A percentile compares a stretch with the other conserved stretches of the same genome.
phyloP scores from a whole-genome alignment of 805 yeast species.

The Candida easanensis region DNA sequence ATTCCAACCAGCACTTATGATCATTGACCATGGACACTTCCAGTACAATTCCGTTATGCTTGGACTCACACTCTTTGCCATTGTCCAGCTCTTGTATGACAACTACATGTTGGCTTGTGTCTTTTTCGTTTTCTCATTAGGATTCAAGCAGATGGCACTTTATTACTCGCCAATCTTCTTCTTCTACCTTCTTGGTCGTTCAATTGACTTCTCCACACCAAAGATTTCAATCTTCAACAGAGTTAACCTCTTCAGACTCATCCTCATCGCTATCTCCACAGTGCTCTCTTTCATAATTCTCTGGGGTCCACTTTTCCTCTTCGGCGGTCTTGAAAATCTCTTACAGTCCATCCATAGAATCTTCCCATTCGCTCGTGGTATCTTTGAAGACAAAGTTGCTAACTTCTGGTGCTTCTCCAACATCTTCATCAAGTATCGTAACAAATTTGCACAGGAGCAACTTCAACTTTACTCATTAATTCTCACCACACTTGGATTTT shows the following conservation, averaged over 20 bases:
- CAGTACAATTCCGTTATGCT: slow-evolving; percentile 95
- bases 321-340: slow-evolving; percentile 38
- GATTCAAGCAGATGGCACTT: slow-evolving; percentile 93
- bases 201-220: slow-evolving; percentile 25
- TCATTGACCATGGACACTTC: slow-evolving; percentile 96
- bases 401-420: slow-evolving; percentile 97
- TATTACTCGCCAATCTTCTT: slow-evolving; percentile 91
- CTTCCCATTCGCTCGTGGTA: slow-evolving; percentile 90
- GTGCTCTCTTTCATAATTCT: slow-evolving; percentile 47
- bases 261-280: slow-evolving; percentile 64
- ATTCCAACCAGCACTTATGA: slow-evolving; percentile 75
- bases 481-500: slow-evolving; percentile 49
- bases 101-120: slow-evolving; percentile 66
- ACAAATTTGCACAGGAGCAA: slow-evolving; percentile 49
- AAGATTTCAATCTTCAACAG: slow-evolving; percentile 20
- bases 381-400: slow-evolving; percentile 96
- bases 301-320: slow-evolving; percentile 58
- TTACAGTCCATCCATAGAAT: slow-evolving; percentile 64
- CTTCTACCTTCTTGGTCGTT: slow-evolving; percentile 65
- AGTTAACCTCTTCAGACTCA: slow-evolving; percentile 55
- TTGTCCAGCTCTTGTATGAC: slow-evolving; percentile 63
- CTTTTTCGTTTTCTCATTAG: slow-evolving; percentile 72
- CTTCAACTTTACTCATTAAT: slow-evolving; percentile 57
- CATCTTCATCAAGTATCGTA: slow-evolving; percentile 66
- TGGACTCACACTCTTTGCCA: slow-evolving; percentile 71